Base-by-base conservation (phyloP, 2,329 filamentous ascomycete genomes). In the Dactylellina cionopaga region DNA sequence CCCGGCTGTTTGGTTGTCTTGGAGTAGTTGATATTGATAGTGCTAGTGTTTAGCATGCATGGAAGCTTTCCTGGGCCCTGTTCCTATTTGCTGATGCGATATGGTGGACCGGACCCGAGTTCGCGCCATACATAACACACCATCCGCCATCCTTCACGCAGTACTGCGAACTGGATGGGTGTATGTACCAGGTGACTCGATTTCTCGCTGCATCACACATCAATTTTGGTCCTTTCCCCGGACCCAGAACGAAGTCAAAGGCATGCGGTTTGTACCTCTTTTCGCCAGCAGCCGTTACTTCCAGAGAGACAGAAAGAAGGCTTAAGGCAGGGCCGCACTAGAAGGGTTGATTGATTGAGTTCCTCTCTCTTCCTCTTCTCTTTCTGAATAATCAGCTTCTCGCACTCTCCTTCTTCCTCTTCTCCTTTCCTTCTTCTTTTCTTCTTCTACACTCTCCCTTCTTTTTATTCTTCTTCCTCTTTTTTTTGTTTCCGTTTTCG, bases 41-140 rank as follows among this genome's bases (percentile, higher is more conserved):
- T 15, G 9, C 17, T 33, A 29, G 27, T 19, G 35, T 10, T 7
- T 19, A 22, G 62, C 31, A 60, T 47, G 39, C 19, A 59, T 15
- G 55, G 17, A 19, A 10, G 44, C 15, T 6, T 27, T 9, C 39
- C 55, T 19, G n/a, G n/a, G n/a, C n/a, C 55, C 15, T 35, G 25
- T 31, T 70, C 65, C 66, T 58, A 71, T 71, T 71, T 58, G 58
- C 66, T 71, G 66, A 63, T 58, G 46, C 58, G n/a, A n/a, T n/a
- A n/a, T n/a, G n/a, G n/a, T n/a, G n/a, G n/a, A n/a, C n/a, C n/a
- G 43, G 51, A 58, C 66, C 66, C 56, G 49, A 63, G 51, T 64
- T 64, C 58, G 51, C 58, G 43, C 66, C 66, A 70, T n/a, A n/a
- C n/a, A n/a, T 68, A 31, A 41, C 47, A 44, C 46, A 25, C 35